Percentiles rank a stretch among this genome's conserved stretches.
phyloP scores from a whole-genome alignment of 2,329 filamentous ascomycete species.

The Aulographum hederae region DNA sequence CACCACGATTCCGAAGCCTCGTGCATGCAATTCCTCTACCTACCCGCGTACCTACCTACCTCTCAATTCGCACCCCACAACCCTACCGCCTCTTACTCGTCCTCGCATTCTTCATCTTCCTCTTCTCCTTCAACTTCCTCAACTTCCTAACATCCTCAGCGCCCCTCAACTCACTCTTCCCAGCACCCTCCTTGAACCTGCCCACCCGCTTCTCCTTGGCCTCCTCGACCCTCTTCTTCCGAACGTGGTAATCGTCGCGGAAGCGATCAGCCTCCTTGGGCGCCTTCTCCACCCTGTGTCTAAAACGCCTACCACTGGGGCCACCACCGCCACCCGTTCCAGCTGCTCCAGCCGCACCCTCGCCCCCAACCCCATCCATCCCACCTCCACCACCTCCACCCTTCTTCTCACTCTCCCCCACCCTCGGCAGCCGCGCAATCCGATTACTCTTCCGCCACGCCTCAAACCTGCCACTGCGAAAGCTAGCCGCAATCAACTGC shows the following conservation, averaged over 20 bases:
- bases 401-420: conserved; percentile 58
- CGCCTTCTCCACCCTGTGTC: conserved; percentile 72
- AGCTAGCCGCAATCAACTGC: conserved; percentile 86
- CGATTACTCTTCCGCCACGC: conserved; percentile 79
- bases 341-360: neutral
- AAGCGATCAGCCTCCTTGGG: conserved; percentile 89
- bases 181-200: conserved; percentile 52
- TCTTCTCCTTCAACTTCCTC: conserved; percentile 57
- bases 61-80: no score
- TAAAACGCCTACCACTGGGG: conserved; percentile 39
- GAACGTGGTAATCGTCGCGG: conserved; percentile 74
- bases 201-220: conserved; percentile 72
- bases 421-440: conserved; percentile 56
- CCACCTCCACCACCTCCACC: no score
- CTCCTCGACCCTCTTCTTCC: conserved; percentile 77
- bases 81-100: conserved; percentile 44
- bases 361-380: no score
- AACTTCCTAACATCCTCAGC: conserved; percentile 73
- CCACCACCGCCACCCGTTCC: neutral
- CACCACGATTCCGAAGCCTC: no score
- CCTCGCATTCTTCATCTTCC: conserved; percentile 73
- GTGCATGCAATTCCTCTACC: no score
- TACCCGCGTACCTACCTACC: no score
- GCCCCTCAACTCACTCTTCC: conserved; percentile 65
- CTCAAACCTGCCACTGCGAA: conserved; percentile 87